Conservation (phyloP, 2,329 filamentous ascomycete species). For the Penicillium expansum region DNA sequence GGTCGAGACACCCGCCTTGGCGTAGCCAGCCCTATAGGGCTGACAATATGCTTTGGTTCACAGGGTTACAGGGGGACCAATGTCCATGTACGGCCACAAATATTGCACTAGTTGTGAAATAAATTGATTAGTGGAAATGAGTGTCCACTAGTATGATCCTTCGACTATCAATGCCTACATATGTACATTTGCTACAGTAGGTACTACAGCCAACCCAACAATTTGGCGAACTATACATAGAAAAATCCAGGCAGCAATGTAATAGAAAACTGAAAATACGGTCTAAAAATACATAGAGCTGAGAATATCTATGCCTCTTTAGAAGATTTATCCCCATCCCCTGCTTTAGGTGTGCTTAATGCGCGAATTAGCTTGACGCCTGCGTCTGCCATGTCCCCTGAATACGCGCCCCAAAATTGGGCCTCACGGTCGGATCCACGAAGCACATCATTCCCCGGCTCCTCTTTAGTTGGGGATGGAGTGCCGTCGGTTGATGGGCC, state of each 20-base stretch:
- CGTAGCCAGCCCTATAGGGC: slow-evolving; percentile 23
- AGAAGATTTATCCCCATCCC: slow-evolving; percentile 5
- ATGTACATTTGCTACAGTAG: not conserved
- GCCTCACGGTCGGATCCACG: slow-evolving; percentile 43
- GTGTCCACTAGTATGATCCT: not conserved
- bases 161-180: not conserved
- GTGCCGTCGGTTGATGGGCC: slow-evolving; percentile 27
- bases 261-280: not conserved
- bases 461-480: slow-evolving; percentile 15
- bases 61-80: not conserved
- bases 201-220: not conserved
- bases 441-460: slow-evolving; percentile 25
- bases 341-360: slow-evolving; percentile 30
- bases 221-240: not conserved
- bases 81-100: not conserved
- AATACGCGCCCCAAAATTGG: slow-evolving; percentile 54
- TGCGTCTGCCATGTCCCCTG: slow-evolving; percentile 51
- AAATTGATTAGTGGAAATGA: not conserved
- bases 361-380: slow-evolving; percentile 53
- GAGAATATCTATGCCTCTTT: slow-evolving; percentile 16
- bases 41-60: slow-evolving; percentile 13
- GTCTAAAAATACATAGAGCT: not conserved
- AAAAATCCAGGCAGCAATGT: not conserved
- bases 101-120: not conserved
- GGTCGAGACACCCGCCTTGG: slow-evolving; percentile 12